A percentile compares a stretch with the other conserved stretches of the same genome.
phyloP scores from a whole-genome alignment of 805 yeast species.

The Wickerhamiella spandovensis region DNA sequence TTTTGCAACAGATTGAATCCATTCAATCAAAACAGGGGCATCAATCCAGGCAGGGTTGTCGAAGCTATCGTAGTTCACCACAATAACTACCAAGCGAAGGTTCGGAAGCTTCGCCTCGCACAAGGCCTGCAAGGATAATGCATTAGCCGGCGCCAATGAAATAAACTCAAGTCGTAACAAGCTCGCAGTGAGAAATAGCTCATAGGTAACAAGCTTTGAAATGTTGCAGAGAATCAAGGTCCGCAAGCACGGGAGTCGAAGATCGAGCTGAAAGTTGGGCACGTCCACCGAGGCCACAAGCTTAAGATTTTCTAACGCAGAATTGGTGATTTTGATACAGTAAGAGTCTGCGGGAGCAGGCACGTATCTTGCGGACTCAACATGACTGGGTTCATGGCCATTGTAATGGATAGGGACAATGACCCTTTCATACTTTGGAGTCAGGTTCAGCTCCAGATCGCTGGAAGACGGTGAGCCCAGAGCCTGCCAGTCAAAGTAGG shows the following conservation, averaged over 20 bases:
- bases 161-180: slow-evolving; percentile 9
- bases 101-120: slow-evolving; percentile 4
- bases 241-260: slow-evolving; percentile 11
- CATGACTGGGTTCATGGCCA: neutral
- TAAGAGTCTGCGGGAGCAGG: neutral
- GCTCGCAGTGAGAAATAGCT: slow-evolving; percentile 2
- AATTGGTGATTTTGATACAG: slow-evolving; percentile 5
- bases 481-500: slow-evolving; percentile 5
- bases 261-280: slow-evolving; percentile 5
- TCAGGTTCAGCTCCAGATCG: slow-evolving; percentile 11
- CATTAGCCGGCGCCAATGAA: slow-evolving; percentile 14
- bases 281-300: slow-evolving; percentile 10
- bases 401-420: neutral
- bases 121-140: slow-evolving; percentile 10
- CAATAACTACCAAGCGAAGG: slow-evolving; percentile 8
- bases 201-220: slow-evolving; percentile 8
- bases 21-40: slow-evolving; percentile 7
- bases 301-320: slow-evolving; percentile 8
- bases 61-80: slow-evolving; percentile 8
- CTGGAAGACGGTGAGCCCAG: slow-evolving; percentile 7
- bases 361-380: neutral
- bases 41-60: slow-evolving; percentile 5
- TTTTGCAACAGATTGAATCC: slow-evolving; percentile 13
- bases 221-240: slow-evolving; percentile 13
- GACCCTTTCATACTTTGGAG: neutral